These are phyloP conservation scores for Globisporangium takayamanum DNA, from an alignment of 352 stramenopile species.

Conservation along the genomic window DNA sequence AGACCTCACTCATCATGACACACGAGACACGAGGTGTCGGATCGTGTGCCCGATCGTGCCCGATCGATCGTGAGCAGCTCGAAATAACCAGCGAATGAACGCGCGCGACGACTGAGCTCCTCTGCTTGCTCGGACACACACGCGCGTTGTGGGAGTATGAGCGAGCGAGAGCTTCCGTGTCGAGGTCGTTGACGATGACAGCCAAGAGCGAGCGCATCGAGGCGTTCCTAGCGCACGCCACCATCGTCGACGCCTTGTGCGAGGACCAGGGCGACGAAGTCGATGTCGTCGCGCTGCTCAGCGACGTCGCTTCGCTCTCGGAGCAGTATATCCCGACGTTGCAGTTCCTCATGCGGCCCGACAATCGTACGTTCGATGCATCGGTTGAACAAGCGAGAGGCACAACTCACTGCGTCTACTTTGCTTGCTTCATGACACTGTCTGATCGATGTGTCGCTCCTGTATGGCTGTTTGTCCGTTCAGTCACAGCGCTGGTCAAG, in stretches of 20 bases:
- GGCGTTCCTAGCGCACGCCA: conserved; percentile 37
- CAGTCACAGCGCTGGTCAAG: conserved; percentile 40
- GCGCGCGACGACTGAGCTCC: no score
- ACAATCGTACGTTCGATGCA: conserved; percentile 39
- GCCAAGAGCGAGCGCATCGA: conserved; percentile 43
- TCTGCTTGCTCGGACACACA: not conserved
- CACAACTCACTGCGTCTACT: not conserved
- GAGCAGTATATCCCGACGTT: conserved; percentile 56
- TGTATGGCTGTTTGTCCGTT: conserved; percentile 1
- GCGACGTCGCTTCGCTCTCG: conserved; percentile 38
- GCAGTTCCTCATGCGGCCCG: conserved; percentile 51
- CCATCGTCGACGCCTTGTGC: conserved; percentile 34
- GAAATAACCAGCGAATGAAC: no score
- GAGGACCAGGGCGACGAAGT: conserved; percentile 37
- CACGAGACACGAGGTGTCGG: no score
- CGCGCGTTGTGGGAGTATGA: not conserved
- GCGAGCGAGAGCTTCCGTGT: no score
- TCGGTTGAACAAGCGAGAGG: not conserved
- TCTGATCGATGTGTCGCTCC: not conserved
- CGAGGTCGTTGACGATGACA: not conserved
- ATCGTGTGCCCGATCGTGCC: no score
- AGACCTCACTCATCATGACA: no score
- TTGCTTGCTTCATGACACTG: not conserved
- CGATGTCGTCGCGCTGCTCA: conserved; percentile 42
- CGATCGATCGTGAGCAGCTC: no score